Evolutionary conservation across 768 basidiomycete species (phyloP).

Genomic region (Coprinellus micaceus): DNA sequence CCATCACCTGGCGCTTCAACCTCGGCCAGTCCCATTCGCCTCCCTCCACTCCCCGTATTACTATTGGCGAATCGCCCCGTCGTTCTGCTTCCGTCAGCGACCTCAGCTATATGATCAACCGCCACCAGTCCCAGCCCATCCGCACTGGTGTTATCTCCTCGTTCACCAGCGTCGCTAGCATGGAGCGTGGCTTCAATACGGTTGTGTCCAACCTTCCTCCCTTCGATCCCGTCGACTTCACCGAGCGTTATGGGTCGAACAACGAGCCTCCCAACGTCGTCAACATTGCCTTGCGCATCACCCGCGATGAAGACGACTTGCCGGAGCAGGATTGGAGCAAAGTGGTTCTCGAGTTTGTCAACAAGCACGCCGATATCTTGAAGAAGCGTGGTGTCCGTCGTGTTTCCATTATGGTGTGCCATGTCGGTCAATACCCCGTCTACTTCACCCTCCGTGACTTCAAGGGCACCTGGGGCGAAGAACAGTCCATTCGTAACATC

Average conservation of each 20-base stretch:
- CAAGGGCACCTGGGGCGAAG: constrained; percentile 81
- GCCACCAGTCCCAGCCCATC: constrained; percentile 82
- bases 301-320: constrained; percentile 75
- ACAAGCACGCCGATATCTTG: constrained; percentile 61
- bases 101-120: constrained; percentile 86
- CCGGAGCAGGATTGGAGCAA: constrained; percentile 74
- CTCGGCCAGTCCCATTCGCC: constrained; percentile 85
- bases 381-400: constrained; percentile 82
- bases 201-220: constrained; percentile 69
- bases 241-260: constrained; percentile 68
- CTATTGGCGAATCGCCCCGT: constrained; percentile 36
- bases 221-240: constrained; percentile 70
- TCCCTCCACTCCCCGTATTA: constrained; percentile 74
- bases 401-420: constrained; percentile 88
- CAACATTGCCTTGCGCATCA: constrained; percentile 89
- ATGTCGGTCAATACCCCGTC: constrained; percentile 85
- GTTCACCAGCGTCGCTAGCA: constrained; percentile 69
- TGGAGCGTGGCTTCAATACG: constrained; percentile 71
- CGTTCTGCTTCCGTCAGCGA: constrained; percentile 95
- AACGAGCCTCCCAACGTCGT: constrained; percentile 86
- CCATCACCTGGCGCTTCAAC: constrained; percentile 94
- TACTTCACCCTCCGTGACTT: constrained; percentile 88
- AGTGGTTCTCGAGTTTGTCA: constrained; percentile 67
- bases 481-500: constrained; percentile 95
- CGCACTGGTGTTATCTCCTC: constrained; percentile 91